Percentiles rank a stretch among this genome's conserved stretches.
Conservation (phyloP, 2,329 filamentous ascomycete genomes). For the Penicillium olsonii region DNA sequence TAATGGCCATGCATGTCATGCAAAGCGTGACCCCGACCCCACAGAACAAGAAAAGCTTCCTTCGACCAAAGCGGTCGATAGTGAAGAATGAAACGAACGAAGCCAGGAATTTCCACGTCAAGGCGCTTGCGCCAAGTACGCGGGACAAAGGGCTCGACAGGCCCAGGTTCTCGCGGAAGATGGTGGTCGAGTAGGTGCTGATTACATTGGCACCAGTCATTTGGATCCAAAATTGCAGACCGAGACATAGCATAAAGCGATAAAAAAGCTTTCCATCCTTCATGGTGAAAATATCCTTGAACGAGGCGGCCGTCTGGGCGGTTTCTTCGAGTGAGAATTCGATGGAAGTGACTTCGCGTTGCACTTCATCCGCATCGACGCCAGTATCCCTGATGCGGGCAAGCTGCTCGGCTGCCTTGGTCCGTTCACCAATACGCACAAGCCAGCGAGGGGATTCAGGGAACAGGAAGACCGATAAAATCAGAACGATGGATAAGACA, state of each 20-base stretch:
- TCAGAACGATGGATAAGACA: conserved; percentile 30
- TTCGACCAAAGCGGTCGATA: conserved; percentile 8
- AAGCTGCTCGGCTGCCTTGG: conserved; percentile 23
- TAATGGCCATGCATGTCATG: conserved; percentile 8
- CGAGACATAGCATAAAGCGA: conserved; percentile 49
- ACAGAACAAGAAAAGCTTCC: conserved; percentile 7
- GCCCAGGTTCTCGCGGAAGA: conserved; percentile 8
- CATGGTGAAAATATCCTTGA: conserved; percentile 56
- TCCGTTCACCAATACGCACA: conserved; percentile 21
- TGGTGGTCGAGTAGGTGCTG: conserved; percentile 42
- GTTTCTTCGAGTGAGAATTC: conserved; percentile 49
- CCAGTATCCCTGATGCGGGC: conserved; percentile 10
- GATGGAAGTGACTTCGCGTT: conserved; percentile 50
- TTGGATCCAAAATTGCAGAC: conserved; percentile 52
- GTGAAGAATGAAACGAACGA: conserved; percentile 7
- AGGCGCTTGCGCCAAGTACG: conserved; percentile 4
- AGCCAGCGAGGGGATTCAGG: conserved; percentile 41
- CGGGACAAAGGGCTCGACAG: not conserved
- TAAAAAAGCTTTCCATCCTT: conserved; percentile 51
- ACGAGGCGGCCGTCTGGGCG: conserved; percentile 44
- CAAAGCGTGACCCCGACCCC: conserved; percentile 7
- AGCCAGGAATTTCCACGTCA: conserved; percentile 10
- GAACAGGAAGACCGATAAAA: conserved; percentile 28
- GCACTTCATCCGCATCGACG: conserved; percentile 38
- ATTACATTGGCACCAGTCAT: conserved; percentile 32